Evolutionary conservation across 164 flowering plant species (phyloP).

Genomic region (Amborella trichopoda): DNA sequence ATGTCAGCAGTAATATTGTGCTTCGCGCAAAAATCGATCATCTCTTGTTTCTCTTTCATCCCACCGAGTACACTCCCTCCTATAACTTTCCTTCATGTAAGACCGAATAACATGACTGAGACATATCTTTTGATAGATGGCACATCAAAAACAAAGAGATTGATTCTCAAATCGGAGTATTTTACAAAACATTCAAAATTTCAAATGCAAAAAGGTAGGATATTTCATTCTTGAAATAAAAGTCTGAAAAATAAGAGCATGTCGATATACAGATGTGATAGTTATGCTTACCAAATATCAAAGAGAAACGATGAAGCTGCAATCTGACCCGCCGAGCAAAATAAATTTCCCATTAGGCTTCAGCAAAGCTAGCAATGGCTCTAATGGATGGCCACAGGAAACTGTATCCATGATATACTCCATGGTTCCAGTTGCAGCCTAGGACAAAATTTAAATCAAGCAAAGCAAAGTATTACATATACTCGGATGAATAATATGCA

Average conservation of each 20-base stretch:
- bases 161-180: too few relatives aligned
- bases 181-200: too few relatives aligned
- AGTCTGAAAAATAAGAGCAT: too few relatives aligned
- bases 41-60: conserved; percentile 48
- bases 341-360: conserved; percentile 38
- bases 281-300: conserved; percentile 23
- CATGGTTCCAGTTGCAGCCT: too few relatives aligned
- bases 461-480: too few relatives aligned
- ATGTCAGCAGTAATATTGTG: conserved; percentile 35
- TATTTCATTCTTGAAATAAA: too few relatives aligned
- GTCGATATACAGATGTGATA: too few relatives aligned
- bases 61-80: conserved; percentile 36
- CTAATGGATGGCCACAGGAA: conserved; percentile 26
- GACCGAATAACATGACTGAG: neutral
- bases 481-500: too few relatives aligned
- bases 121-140: too few relatives aligned
- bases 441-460: too few relatives aligned
- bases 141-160: too few relatives aligned
- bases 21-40: conserved; percentile 43
- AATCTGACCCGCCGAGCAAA: conserved; percentile 31
- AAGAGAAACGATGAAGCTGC: conserved; percentile 30
- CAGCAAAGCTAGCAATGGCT: conserved; percentile 27
- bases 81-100: conserved; percentile 29
- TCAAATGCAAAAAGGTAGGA: too few relatives aligned
- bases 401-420: conserved; percentile 47